phyloP scores from a whole-genome alignment of 768 basidiomycete genomes.

The Obba rivulosa region DNA sequence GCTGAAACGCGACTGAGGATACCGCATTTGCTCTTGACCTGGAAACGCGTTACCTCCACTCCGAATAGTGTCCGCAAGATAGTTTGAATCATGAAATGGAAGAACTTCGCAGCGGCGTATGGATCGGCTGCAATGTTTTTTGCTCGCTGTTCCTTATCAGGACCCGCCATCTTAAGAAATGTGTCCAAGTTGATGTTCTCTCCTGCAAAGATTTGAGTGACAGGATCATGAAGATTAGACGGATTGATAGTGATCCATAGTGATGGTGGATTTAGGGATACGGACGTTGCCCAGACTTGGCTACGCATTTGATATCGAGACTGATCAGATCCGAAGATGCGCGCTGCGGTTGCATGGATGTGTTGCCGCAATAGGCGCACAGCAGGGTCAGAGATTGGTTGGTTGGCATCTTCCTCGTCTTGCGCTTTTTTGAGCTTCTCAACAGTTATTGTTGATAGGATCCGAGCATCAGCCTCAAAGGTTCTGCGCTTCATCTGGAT shows the following conservation, averaged over 20 bases:
- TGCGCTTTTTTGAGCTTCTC: constrained; percentile 27
- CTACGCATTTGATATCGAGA: constrained; percentile 15
- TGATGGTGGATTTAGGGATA: constrained; percentile 25
- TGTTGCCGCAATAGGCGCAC: constrained; percentile 9
- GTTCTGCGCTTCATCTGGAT: constrained; percentile 27
- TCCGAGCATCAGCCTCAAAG: constrained; percentile 17
- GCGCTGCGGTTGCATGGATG: constrained; percentile 9
- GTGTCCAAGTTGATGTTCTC: constrained; percentile 37
- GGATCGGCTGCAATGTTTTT: constrained; percentile 33
- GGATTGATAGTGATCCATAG: constrained; percentile 44
- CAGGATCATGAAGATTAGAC: constrained; percentile 35
- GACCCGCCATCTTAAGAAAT: constrained; percentile 25
- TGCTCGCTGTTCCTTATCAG: constrained; percentile 14
- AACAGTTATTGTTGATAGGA: constrained; percentile 22
- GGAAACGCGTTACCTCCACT: constrained; percentile 17
- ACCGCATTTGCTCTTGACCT: constrained; percentile 20
- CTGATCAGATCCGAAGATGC: constrained; percentile 16
- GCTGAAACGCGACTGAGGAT: constrained; percentile 28
- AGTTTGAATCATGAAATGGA: constrained; percentile 28
- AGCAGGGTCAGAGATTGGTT: constrained; percentile 7
- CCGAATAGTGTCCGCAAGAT: constrained; percentile 31
- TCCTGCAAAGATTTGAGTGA: constrained; percentile 39
- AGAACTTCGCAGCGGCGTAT: constrained; percentile 38
- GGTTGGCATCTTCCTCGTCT: constrained; percentile 25
- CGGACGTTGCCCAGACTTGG: constrained; percentile 33